Evolutionary conservation across 768 basidiomycete genomes (phyloP).

Genomic region (Kwoniella europaea): DNA sequence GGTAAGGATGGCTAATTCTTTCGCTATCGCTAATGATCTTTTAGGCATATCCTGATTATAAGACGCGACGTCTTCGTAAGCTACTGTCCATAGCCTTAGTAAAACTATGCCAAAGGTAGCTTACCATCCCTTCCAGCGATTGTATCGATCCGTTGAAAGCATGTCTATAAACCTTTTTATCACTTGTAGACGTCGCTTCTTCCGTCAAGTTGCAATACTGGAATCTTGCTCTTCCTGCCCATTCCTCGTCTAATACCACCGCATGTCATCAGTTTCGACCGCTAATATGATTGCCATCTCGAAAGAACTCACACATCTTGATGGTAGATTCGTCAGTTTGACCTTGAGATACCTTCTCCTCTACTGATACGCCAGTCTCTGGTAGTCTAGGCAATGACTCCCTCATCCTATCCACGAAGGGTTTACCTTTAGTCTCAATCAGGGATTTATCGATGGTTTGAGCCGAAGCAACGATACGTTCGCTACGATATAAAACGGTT

Average conservation of each 20-base stretch:
- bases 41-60: slow-evolving; percentile 72
- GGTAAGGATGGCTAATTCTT: slow-evolving; percentile 93
- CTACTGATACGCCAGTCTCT: slow-evolving; percentile 37
- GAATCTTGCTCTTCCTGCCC: slow-evolving; percentile 82
- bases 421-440: slow-evolving; percentile 84
- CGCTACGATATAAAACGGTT: slow-evolving; percentile 49
- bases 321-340: slow-evolving; percentile 70
- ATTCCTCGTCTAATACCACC: slow-evolving; percentile 65
- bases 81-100: no score
- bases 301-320: slow-evolving; percentile 63
- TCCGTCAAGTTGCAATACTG: slow-evolving; percentile 87
- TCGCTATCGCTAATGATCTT: slow-evolving; percentile 90
- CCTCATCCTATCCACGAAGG: slow-evolving; percentile 79
- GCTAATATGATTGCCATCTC: no score
- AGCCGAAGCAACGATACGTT: slow-evolving; percentile 80
- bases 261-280: no score
- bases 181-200: slow-evolving; percentile 36
- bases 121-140: slow-evolving; percentile 24
- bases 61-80: no score
- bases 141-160: slow-evolving; percentile 29
- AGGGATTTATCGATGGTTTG: slow-evolving; percentile 85
- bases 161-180: slow-evolving; percentile 30
- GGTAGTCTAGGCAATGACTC: slow-evolving; percentile 75
- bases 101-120: not conserved
- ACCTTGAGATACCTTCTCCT: slow-evolving; percentile 62